A percentile compares a stretch with the other conserved stretches of the same genome.
Evolutionary conservation across 2,329 filamentous ascomycete genomes (phyloP).

Genomic region (Parascedosporium putredinis): DNA sequence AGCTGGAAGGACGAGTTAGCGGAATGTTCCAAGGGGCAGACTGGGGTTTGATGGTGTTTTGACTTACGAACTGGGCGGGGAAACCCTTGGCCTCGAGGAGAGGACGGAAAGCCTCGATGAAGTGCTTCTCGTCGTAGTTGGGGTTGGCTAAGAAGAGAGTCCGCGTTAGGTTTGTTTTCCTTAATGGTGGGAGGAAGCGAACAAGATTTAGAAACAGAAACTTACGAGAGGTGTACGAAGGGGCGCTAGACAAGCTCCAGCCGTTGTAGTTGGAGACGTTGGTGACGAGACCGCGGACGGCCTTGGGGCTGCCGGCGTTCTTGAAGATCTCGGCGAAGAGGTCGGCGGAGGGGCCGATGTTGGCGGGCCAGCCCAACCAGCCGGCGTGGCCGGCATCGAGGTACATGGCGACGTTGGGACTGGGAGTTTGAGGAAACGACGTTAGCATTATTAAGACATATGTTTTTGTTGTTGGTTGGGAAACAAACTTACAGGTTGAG

Average conservation of each 20-base stretch:
- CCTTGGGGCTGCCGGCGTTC: conserved; percentile 34
- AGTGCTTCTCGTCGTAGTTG: conserved; percentile 45
- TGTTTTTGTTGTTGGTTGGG: background rate
- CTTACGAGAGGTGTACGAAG: conserved; percentile 28
- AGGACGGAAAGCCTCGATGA: conserved; percentile 52
- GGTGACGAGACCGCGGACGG: conserved; percentile 43
- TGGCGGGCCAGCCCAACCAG: conserved; percentile 48
- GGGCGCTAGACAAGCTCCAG: conserved; percentile 29
- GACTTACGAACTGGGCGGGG: conserved; percentile 36
- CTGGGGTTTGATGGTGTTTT: conserved; percentile 18
- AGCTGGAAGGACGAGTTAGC: conserved; percentile 14
- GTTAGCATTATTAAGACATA: too few species aligned
- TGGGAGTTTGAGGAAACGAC: background rate
- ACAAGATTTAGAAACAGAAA: conserved; percentile 10
- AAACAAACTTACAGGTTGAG: conserved; percentile 26
- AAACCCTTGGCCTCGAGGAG: conserved; percentile 41
- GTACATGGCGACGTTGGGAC: conserved; percentile 48
- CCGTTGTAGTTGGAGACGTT: conserved; percentile 50
- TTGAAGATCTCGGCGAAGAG: conserved; percentile 38
- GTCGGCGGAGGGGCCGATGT: conserved; percentile 36
- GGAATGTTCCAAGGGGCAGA: too few species aligned
- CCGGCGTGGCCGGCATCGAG: conserved; percentile 47
- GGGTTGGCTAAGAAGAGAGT: conserved; percentile 26
- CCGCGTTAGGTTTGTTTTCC: conserved; percentile 17
- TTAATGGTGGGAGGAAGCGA: conserved; percentile 15